Evolutionary conservation across 2,329 filamentous ascomycete genomes (phyloP).

Genomic region (Xylariaceae sp.): DNA sequence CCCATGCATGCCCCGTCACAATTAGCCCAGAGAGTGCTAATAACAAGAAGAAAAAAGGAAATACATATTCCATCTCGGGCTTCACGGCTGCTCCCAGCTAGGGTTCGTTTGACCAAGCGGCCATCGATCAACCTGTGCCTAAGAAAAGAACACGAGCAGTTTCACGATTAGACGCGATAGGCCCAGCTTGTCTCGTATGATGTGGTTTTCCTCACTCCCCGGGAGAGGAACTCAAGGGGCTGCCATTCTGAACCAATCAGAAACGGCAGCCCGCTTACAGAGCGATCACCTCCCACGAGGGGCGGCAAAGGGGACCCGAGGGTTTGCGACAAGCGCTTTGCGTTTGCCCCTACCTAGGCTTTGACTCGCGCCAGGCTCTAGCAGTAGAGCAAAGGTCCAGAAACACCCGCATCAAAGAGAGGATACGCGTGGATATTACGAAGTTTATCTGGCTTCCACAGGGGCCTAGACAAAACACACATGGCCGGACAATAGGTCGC

Average conservation of each 20-base stretch:
- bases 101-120: constrained; percentile 10
- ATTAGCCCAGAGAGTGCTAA: constrained; percentile 2
- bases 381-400: constrained; percentile 12
- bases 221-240: constrained; percentile 7
- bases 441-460: too few species aligned
- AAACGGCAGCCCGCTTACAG: constrained; percentile 18
- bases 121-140: constrained; percentile 10
- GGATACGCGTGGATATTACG: background rate
- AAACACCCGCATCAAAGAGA: constrained; percentile 16
- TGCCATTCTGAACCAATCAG: constrained; percentile 18
- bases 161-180: constrained; percentile 17
- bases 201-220: constrained; percentile 11
- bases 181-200: constrained; percentile 16
- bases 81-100: constrained; percentile 4
- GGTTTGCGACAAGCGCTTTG: constrained; percentile 25
- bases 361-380: background rate
- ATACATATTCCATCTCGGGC: constrained; percentile 5
- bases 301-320: constrained; percentile 18
- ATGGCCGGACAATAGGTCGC: background rate
- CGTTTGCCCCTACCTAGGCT: constrained; percentile 14
- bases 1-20: constrained; percentile 8
- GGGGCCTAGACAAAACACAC: background rate
- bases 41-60: background rate
- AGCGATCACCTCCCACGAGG: constrained; percentile 18
- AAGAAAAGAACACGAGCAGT: constrained; percentile 18